Evolutionary conservation across 371 early-diverging fungal genomes (phyloP).

Genomic region (Apophysomyces trapeziformis): DNA sequence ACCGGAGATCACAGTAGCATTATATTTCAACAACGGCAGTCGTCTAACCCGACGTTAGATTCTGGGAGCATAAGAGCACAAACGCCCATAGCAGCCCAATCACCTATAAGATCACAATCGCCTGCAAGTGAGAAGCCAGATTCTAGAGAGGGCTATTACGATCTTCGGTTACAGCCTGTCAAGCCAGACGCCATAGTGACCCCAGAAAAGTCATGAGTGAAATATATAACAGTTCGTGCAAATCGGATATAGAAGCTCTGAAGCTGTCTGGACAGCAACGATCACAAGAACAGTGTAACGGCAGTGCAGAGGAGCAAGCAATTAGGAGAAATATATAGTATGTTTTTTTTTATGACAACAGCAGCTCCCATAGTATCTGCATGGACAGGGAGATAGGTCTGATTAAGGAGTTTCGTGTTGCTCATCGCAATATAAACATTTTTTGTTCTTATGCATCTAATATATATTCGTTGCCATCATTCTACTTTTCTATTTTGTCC

Average conservation of each 20-base stretch:
- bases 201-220: not conserved
- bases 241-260: too few relatives aligned
- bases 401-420: constrained; percentile 2
- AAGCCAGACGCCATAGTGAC: not conserved
- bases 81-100: not conserved
- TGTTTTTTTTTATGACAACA: not conserved
- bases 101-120: not conserved
- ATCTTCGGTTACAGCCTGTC: not conserved
- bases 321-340: not conserved
- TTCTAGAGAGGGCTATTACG: not conserved
- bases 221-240: too few relatives aligned
- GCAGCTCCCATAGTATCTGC: not conserved
- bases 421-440: not conserved
- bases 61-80: not conserved
- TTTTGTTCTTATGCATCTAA: not conserved
- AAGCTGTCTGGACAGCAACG: too few relatives aligned
- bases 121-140: not conserved
- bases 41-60: not conserved
- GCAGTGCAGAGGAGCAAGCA: not conserved
- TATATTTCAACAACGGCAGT: not conserved
- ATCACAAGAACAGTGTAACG: not conserved
- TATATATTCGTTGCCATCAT: not conserved
- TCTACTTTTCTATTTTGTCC: not conserved
- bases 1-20: not conserved
- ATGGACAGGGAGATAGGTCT: not conserved